Evolutionary conservation across 2,329 filamentous ascomycete genomes (phyloP), one percentile per base, ranked within the genome.

Genomic region (Microdochium paspali): DNA sequence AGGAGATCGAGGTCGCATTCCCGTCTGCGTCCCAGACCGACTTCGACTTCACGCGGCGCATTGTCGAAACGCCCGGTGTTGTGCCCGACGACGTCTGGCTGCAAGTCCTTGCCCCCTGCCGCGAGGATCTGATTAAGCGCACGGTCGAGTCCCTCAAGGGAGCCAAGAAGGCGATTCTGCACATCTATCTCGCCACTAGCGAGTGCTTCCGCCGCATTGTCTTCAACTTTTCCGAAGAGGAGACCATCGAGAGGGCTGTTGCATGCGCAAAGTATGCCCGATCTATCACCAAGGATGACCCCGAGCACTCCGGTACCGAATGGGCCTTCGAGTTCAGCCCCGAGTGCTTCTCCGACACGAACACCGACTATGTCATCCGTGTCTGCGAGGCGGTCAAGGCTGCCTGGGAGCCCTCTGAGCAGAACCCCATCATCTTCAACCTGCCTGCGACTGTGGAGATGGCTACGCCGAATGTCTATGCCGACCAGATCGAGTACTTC

Each of bases 1-100:
- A 96, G 71, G 91, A 97, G 70, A 96, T 97, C 55, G 91, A 97
- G 65, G 85, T 96, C 20, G 93, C 90, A 4, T 97, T 95, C 69
- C 91, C 91, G 45, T 95, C 90, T 0, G 90, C 91, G 13, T 95
- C 90, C 32, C 85, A 95, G 63, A 95, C 87, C 60, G 93, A 97
- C 70, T 97, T 90, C 72, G 88, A 95, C 72, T 97, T 97, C 63
- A 95, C 90, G 35, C 79, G 89, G 56, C 82, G 84, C 60, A 73
- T 97, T 56, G 81, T 96, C 54, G 84, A 94, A 59, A 95, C 89
- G 1, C 87, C 87, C 10, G 88, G 87, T 35, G 77, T 82, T 13
- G 80, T 90, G 9, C 90, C 90, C 47, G 88, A 93, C 61, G 90
- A 96, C 66, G 90, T 96, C 47, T 90, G 79, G 74, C 74, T 97